Percentiles rank a stretch among this genome's conserved stretches.
Evolutionary conservation across 164 flowering plant species (phyloP).

Genomic region (Vitis vinifera): DNA sequence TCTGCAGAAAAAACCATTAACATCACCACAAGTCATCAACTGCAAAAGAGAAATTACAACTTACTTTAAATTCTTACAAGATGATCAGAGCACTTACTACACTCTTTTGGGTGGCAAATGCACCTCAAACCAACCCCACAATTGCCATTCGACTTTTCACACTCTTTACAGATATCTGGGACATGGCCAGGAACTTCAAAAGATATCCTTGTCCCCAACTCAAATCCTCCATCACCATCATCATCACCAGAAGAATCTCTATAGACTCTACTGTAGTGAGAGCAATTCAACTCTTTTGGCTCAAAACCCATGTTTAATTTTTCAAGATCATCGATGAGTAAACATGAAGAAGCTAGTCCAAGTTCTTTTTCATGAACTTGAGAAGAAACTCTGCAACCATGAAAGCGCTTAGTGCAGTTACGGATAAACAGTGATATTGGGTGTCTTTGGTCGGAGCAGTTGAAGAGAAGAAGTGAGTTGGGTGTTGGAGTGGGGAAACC

Average conservation of each 20-base stretch:
- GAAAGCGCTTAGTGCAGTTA: conserved; percentile 24
- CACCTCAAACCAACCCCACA: conserved; percentile 65
- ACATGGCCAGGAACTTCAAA: conserved; percentile 54
- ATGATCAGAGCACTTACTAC: conserved; percentile 43
- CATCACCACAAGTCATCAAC: background rate
- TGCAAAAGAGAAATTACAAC: background rate
- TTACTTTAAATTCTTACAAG: background rate
- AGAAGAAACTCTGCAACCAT: conserved; percentile 18
- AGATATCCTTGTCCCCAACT: conserved; percentile 53
- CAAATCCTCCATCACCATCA: conserved; percentile 16
- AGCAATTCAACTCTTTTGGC: conserved; percentile 48
- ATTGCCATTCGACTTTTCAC: conserved; percentile 53
- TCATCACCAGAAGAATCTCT: conserved; percentile 14
- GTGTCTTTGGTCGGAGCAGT: conserved; percentile 30
- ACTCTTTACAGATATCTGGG: conserved; percentile 57
- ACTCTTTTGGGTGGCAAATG: conserved; percentile 51
- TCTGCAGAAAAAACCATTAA: conserved; percentile 36
- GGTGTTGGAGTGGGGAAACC: conserved; percentile 42
- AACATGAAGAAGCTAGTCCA: conserved; percentile 24
- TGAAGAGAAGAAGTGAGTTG: conserved; percentile 58
- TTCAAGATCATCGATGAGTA: conserved; percentile 34
- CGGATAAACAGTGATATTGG: conserved; percentile 9
- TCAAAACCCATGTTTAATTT: conserved; percentile 38
- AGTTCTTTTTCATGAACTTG: conserved; percentile 10
- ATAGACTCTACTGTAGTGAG: conserved; percentile 39